These are phyloP conservation scores for Ceratocystis smalleyi DNA, from an alignment of 2,329 filamentous ascomycete species.

Conservation along the genomic window DNA sequence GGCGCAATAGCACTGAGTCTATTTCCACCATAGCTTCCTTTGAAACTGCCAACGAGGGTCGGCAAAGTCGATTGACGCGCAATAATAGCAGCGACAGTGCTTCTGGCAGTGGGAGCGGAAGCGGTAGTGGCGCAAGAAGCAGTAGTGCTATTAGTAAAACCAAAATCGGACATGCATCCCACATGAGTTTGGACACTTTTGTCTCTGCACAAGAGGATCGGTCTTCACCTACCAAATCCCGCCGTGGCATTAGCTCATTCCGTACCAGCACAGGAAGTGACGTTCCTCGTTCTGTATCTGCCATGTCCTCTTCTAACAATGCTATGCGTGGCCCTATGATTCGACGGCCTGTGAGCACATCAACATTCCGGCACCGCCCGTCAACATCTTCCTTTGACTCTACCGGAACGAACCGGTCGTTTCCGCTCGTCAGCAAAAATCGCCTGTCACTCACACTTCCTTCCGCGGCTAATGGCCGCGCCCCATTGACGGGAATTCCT, in stretches of 20 bases:
- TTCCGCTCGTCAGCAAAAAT: conserved; percentile 39
- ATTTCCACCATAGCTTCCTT: conserved; percentile 39
- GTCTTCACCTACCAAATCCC: conserved; percentile 6
- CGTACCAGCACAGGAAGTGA: conserved; percentile 9
- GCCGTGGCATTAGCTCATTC: conserved; percentile 8
- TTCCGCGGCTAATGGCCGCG: not conserved
- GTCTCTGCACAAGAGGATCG: conserved; percentile 19
- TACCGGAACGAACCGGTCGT: conserved; percentile 43
- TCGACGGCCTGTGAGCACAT: conserved; percentile 30
- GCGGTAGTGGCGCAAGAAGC: conserved; percentile 14
- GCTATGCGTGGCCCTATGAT: conserved; percentile 20
- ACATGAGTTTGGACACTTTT: conserved; percentile 21
- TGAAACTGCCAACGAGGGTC: conserved; percentile 40
- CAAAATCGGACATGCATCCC: conserved; percentile 10
- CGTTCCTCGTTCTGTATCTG: conserved; percentile 10
- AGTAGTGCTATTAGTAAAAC: not conserved
- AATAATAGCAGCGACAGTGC: conserved; percentile 19
- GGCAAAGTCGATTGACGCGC: conserved; percentile 28
- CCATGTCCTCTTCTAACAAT: conserved; percentile 14
- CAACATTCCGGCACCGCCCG: conserved; percentile 32
- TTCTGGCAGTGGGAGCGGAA: not conserved
- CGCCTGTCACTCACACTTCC: conserved; percentile 24
- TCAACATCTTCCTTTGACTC: conserved; percentile 44
- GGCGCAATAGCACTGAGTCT: conserved; percentile 34
- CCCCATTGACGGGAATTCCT: conserved; percentile 27